Evolutionary conservation across 2,329 filamentous ascomycete genomes (phyloP).

Genomic region (Arthrobotrys conoides): DNA sequence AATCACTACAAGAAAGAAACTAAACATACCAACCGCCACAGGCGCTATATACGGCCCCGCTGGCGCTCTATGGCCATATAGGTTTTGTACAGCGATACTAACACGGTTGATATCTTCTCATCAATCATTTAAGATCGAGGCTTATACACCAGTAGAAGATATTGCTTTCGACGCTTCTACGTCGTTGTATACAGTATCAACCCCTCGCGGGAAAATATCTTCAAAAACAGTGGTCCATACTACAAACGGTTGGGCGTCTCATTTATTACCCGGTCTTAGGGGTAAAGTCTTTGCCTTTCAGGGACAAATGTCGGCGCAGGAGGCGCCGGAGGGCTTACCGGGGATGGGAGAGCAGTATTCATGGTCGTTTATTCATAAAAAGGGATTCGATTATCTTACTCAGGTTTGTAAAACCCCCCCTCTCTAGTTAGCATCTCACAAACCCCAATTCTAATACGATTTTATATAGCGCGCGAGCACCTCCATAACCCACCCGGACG

Average conservation of each 20-base stretch:
- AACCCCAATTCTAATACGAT: background rate
- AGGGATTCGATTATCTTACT: conserved; percentile 72
- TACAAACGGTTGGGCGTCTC: conserved; percentile 72
- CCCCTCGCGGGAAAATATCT: conserved; percentile 68
- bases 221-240: conserved; percentile 73
- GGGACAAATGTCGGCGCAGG: conserved; percentile 71
- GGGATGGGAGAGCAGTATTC: conserved; percentile 59
- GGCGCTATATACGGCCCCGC: conserved; percentile 66
- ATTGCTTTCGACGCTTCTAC: conserved; percentile 68
- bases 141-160: conserved; percentile 65
- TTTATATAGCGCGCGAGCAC: conserved; percentile 34
- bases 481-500: conserved; percentile 61
- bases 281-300: conserved; percentile 69
- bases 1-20: conserved; percentile 65
- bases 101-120: conserved; percentile 67
- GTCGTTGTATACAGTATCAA: conserved; percentile 69
- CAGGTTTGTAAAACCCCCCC: conserved; percentile 65
- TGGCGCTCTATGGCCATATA: conserved; percentile 71
- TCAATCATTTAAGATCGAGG: conserved; percentile 61
- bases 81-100: conserved; percentile 70
- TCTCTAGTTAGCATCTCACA: conserved; percentile 62
- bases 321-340: conserved; percentile 66
- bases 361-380: conserved; percentile 71
- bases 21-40: conserved; percentile 60
- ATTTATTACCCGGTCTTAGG: conserved; percentile 71